These are phyloP conservation scores for Arachnopeziza araneosa DNA, from an alignment of 2,329 filamentous ascomycete species.

Conservation along the genomic window DNA sequence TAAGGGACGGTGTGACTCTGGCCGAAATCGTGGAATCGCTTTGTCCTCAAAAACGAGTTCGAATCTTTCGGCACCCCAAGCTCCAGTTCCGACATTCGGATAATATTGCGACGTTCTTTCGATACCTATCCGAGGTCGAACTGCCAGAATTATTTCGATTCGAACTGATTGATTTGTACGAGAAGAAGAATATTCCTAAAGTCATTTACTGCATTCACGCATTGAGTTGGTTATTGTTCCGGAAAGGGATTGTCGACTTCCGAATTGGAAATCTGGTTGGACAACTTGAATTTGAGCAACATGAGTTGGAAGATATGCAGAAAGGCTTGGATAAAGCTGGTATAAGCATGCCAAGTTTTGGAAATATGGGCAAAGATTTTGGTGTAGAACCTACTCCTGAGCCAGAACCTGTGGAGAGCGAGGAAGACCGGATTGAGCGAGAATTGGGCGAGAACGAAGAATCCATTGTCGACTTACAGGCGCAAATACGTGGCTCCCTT, in stretches of 20 bases:
- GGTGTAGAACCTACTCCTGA: slow-evolving; percentile 76
- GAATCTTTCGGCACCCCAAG: slow-evolving; percentile 80
- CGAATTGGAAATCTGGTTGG: slow-evolving; percentile 95
- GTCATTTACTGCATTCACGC: slow-evolving; percentile 99
- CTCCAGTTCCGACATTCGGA: slow-evolving; percentile 95
- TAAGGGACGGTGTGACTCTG: slow-evolving; percentile 88
- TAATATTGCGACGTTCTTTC: slow-evolving; percentile 95
- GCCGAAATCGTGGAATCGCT: slow-evolving; percentile 91
- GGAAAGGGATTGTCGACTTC: slow-evolving; percentile 92
- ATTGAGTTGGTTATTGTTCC: slow-evolving; percentile 92
- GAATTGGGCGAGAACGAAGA: slow-evolving; percentile 74
- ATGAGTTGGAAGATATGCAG: slow-evolving; percentile 94
- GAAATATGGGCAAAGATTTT: slow-evolving; percentile 94
- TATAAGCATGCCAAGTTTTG: slow-evolving; percentile 94
- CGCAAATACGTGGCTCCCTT: slow-evolving; percentile 77
- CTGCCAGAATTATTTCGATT: slow-evolving; percentile 94
- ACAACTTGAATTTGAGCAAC: slow-evolving; percentile 94
- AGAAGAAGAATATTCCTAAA: slow-evolving; percentile 99
- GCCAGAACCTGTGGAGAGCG: slow-evolving; percentile 72
- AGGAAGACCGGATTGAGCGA: slow-evolving; percentile 80
- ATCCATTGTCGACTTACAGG: slow-evolving; percentile 73
- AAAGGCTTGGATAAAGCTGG: slow-evolving; percentile 95
- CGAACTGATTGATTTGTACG: slow-evolving; percentile 94
- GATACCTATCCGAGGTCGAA: slow-evolving; percentile 85
- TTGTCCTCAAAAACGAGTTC: slow-evolving; percentile 66